Conservation (phyloP, 2,329 filamentous ascomycete genomes). For the Drechslerella coelobrocha region DNA sequence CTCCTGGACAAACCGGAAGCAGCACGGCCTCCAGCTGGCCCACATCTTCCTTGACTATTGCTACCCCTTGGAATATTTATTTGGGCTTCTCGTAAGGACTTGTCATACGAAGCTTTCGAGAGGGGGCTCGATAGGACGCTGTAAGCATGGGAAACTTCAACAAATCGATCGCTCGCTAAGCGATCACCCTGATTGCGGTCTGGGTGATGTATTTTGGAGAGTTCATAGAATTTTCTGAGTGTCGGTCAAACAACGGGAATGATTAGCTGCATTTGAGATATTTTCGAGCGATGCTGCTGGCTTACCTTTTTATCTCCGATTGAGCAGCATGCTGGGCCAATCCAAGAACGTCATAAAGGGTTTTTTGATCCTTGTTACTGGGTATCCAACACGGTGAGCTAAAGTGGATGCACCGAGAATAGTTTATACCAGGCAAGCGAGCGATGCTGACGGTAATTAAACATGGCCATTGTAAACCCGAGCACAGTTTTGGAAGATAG, state of each 20-base stretch:
- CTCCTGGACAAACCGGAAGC: constrained; percentile 81
- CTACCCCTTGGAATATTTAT: constrained; percentile 49
- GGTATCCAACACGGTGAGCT: neutral
- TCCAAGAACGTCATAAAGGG: constrained; percentile 29
- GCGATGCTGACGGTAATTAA: too few relatives aligned
- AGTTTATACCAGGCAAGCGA: neutral
- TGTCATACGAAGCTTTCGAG: constrained; percentile 83
- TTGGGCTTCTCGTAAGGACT: constrained; percentile 56
- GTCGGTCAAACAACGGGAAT: too few relatives aligned
- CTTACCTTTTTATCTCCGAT: constrained; percentile 39
- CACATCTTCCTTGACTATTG: constrained; percentile 65
- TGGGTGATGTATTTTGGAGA: constrained; percentile 91
- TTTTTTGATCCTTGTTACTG: neutral
- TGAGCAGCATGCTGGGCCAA: constrained; percentile 12
- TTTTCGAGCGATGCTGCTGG: too few relatives aligned
- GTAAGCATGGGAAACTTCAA: constrained; percentile 84
- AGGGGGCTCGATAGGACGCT: constrained; percentile 73
- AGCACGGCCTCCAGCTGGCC: constrained; percentile 75
- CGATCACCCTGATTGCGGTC: constrained; percentile 85
- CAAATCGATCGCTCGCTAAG: constrained; percentile 75
- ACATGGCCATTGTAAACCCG: too few relatives aligned
- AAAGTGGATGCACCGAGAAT: constrained; percentile 1
- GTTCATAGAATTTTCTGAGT: constrained; percentile 73
- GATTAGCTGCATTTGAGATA: neutral
- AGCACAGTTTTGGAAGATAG: too few relatives aligned